Base-by-base conservation (phyloP, 2,329 filamentous ascomycete genomes). In the Aureobasidium melanogenum region DNA sequence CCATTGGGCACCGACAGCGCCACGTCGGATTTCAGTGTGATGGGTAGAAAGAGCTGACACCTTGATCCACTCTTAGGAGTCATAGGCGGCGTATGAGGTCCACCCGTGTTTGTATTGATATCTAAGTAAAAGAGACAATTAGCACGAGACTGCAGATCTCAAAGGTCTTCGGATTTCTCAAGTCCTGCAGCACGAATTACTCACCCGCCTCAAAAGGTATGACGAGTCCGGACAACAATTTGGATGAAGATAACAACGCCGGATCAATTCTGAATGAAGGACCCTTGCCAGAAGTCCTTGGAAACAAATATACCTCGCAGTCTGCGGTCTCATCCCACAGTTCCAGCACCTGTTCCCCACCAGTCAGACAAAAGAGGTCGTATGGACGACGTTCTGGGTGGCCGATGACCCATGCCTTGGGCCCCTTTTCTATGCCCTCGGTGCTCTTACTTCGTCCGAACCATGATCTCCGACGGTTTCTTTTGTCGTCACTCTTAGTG, bases 261-360 rank as follows among this genome's bases (percentile, higher is more conserved):
- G 83, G 85, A 67, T 85, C 78, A 60, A 87, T 74, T 63, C 80
- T 82, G 75, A 87, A 86, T 2, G 83, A 85, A 9, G 84, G 76
- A 5, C 82, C 77, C 67, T 79, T 80, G 58, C 78, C 79, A 22
- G 82, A 80, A 17, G 75, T 80, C 44, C 80, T 76, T 0, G 84
- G 82, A 66, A 84, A 86, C 15, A 87, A 75, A 66, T 86, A 83
- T n/a, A 87, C 77, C 63, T 80, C 78, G 15, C 83, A 85, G 69
- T 86, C 83, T n/a, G 81, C 84, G 50, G 78, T 70, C 3, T 84
- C 80, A 65, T 85, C 82, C 84, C 84, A 87, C 9, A 87, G 70
- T 67, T 87, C 84, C 6, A 75, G 69, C 17, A 84, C 75, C 80
- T 82, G 81, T 62, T 82, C 76, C 41, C 78, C 82, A 59, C 75